Percentiles rank a stretch among this genome's conserved stretches.
Conservation (phyloP, 805 yeast genomes). For the Yamadazyma nakazawae region DNA sequence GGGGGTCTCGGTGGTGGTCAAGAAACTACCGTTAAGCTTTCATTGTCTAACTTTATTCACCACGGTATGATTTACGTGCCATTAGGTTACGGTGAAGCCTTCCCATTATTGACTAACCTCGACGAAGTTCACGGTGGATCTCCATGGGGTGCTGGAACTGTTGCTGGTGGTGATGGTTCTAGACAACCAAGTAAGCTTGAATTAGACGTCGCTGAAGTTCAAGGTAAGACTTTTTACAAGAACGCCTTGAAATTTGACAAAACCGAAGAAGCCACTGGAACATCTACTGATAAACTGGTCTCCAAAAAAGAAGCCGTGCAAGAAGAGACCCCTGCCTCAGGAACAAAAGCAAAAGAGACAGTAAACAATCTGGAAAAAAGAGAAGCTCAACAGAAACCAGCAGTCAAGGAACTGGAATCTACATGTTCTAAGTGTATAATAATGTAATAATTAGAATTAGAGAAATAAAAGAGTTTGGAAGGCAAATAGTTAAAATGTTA, state of each 20-base stretch:
- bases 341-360: slow-evolving; percentile 5
- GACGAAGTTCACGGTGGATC: slow-evolving; percentile 77
- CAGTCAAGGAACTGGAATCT: slow-evolving; percentile 15
- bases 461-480: not conserved
- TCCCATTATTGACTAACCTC: slow-evolving; percentile 42
- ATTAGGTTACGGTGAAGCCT: slow-evolving; percentile 55
- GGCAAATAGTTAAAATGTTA: not conserved
- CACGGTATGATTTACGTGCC: slow-evolving; percentile 81
- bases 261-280: not conserved
- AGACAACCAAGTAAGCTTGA: slow-evolving; percentile 66
- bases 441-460: slow-evolving; percentile 11
- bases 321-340: slow-evolving; percentile 1
- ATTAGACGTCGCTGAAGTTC: slow-evolving; percentile 57
- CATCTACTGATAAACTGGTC: too few species aligned
- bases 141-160: slow-evolving; percentile 85
- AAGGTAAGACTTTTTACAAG: slow-evolving; percentile 58
- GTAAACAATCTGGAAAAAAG: slow-evolving; percentile 5
- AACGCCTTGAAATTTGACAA: slow-evolving; percentile 18
- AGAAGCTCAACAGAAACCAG: slow-evolving; percentile 15
- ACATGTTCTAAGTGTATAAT: slow-evolving; percentile 19
- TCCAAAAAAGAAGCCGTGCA: not conserved
- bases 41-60: slow-evolving; percentile 63
- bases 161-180: slow-evolving; percentile 73
- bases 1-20: slow-evolving; percentile 80
- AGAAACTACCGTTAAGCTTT: slow-evolving; percentile 61